Base-by-base conservation (phyloP, 2,329 filamentous ascomycete species). In the Arthrobotrys sinensis region DNA sequence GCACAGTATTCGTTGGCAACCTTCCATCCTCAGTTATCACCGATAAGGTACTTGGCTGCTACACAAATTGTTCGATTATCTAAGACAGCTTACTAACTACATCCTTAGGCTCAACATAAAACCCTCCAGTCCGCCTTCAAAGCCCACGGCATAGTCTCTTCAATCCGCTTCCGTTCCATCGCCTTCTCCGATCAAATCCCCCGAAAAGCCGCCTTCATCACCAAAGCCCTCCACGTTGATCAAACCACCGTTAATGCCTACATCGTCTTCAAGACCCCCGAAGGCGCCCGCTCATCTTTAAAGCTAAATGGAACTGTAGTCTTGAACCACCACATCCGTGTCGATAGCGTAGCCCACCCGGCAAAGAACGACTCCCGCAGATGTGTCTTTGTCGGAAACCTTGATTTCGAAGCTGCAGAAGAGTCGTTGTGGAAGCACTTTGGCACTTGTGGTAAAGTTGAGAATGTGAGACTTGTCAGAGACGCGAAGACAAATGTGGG, bases 231-330 rank as follows among this genome's bases (percentile, higher is more conserved):
- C 73, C 95, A 97, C 91, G 91, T 93, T 78, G 99, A 96, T 0
- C 96, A 95, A 0, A 93, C 93, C 82, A 96, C 92, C 79, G 94
- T 94, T 76, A 97, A 99, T 83, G 96, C 96, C 55, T 99, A 99
- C 83, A 93, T 89, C 34, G 94, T 99, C 60, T 97, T 96, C 86
- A 91, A 90, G 50, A 93, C 92, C 1, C 85, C 89, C 0, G 86
- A 89, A 7, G 93, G 92, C 2, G 94, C 93, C 11, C 90, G 93
- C 68, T 90, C 91, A 81, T 94, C 94, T 1, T 89, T 91, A 55
- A 87, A 90, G 80, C 89, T 99, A 46, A 99, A 99, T 82, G 96
- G 94, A 60, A 93, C 89, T 0, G 86, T 93, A 14, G 88, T 98
- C 1, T 89, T 99, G 14, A 92, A 93, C 81, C 91, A 96, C 36